These are phyloP conservation scores for Phyllosticta citrichinensis DNA, from an alignment of 2,329 filamentous ascomycete genomes.

Conservation along the genomic window DNA sequence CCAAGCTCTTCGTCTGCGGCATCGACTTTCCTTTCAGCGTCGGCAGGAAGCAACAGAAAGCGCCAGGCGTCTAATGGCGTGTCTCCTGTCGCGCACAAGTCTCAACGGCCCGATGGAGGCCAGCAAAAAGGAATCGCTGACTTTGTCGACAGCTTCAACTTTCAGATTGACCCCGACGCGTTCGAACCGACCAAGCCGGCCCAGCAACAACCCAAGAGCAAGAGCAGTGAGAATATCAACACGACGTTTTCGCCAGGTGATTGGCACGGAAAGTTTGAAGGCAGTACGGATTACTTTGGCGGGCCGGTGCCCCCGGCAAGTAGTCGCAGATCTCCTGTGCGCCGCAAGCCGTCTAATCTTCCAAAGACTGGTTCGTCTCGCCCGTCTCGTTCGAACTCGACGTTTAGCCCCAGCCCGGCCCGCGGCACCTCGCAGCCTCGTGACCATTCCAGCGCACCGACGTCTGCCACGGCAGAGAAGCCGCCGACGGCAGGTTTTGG, in stretches of 20 bases:
- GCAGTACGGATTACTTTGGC: constrained; percentile 34
- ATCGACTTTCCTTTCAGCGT: neutral
- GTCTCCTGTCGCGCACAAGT: neutral
- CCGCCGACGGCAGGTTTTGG: neutral
- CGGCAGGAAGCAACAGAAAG: neutral
- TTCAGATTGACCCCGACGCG: constrained; percentile 11
- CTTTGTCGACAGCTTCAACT: constrained; percentile 9
- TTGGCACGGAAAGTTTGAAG: constrained; percentile 37
- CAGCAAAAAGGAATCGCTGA: constrained; percentile 3
- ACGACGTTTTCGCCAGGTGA: constrained; percentile 38
- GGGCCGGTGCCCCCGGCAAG: constrained; percentile 6
- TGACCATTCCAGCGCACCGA: neutral
- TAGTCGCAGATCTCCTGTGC: neutral
- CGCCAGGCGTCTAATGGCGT: neutral
- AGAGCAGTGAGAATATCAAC: constrained; percentile 40
- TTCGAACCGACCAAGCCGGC: constrained; percentile 10
- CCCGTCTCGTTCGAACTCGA: constrained; percentile 21
- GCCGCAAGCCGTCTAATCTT: neutral
- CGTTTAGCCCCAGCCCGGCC: constrained; percentile 13
- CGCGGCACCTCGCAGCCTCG: constrained; percentile 7
- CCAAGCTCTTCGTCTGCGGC: neutral
- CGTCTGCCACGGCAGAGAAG: neutral
- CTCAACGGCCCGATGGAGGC: neutral
- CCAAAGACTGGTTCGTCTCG: constrained; percentile 15
- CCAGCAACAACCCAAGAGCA: constrained; percentile 31